Evolutionary conservation across 139 green algal genomes (phyloP).

Genomic region (Spirogloea muscicola): DNA sequence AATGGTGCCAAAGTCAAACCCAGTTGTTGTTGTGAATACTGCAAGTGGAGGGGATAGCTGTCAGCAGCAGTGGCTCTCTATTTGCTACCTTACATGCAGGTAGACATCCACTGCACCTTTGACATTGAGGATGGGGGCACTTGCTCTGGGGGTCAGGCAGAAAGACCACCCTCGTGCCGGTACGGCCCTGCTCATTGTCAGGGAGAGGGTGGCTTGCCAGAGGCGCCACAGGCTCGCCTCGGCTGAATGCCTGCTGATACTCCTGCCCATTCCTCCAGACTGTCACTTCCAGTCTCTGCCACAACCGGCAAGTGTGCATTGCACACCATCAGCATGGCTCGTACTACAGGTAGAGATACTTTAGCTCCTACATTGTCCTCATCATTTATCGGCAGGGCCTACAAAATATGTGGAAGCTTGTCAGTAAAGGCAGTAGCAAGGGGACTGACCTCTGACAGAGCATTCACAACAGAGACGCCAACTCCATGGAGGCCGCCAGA

Average conservation of each 20-base stretch:
- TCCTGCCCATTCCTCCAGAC: constrained; percentile 64
- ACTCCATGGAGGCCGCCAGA: constrained; percentile 95
- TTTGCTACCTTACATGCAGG: no score
- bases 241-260: constrained; percentile 68
- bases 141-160: constrained; percentile 77
- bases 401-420: no score
- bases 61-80: no score
- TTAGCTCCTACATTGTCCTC: no score
- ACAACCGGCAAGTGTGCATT: no score
- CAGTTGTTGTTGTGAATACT: constrained; percentile 44
- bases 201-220: constrained; percentile 6
- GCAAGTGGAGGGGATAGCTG: no score
- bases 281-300: constrained; percentile 64
- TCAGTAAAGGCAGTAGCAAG: no score
- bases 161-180: constrained; percentile 78
- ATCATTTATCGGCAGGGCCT: no score
- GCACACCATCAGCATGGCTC: no score
- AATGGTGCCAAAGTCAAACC: constrained; percentile 77
- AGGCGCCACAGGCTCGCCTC: constrained; percentile 53
- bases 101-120: no score
- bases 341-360: no score
- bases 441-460: constrained; percentile 75
- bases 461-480: constrained; percentile 93
- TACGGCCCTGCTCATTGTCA: constrained; percentile 6
- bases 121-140: no score